Base-by-base conservation (phyloP, 345 rosid genomes). In the Rhodamnia argentea region DNA sequence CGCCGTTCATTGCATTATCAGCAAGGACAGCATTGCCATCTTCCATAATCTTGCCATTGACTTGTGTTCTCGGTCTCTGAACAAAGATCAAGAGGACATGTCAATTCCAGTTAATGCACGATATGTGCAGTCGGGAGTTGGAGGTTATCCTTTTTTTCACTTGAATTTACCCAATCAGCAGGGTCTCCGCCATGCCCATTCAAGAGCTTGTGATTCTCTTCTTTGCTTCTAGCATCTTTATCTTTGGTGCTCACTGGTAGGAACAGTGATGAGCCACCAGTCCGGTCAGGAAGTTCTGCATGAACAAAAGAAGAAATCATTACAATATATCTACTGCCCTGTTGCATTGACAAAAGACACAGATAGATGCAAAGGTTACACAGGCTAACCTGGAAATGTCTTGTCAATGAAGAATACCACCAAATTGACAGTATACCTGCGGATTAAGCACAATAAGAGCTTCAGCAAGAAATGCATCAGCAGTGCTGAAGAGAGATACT, bases 351-450 rank as follows among this genome's bases (percentile, higher is more conserved):
- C 15, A 83, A 57, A 82, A 83, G 37, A 83, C 44, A 15, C 4
- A 42, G 54, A 23, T 42, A 10, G 84, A 37, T 56, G 59, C 29
- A 47, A 82, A 13, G 52, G 37, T 32, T 27, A 40, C 52, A 47
- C 83, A 84, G 76, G 82, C 94, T 87, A 55, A 96, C 99, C 99
- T 91, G 99, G 99, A 90, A 98, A 90, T 88, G 95, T 96, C 94
- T 98, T 95, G 94, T 96, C 98, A n/a, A 98, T 6, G 90, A 94
- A 96, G 92, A 96, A 96, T 75, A 98, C 98, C 90, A 94, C 96
- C 88, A 98, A 87, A 87, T 94, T 96, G 64, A 98, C 99, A 10
- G 99, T 96, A 85, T 98, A 97, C 99, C 99, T 96, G 92, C 89
- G 87, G 42, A 88, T 74, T 82, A 59, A 81, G 58, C 54, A 56